phyloP scores from a whole-genome alignment of 129 eudicot genomes.

The Pulicaria dysenterica region DNA sequence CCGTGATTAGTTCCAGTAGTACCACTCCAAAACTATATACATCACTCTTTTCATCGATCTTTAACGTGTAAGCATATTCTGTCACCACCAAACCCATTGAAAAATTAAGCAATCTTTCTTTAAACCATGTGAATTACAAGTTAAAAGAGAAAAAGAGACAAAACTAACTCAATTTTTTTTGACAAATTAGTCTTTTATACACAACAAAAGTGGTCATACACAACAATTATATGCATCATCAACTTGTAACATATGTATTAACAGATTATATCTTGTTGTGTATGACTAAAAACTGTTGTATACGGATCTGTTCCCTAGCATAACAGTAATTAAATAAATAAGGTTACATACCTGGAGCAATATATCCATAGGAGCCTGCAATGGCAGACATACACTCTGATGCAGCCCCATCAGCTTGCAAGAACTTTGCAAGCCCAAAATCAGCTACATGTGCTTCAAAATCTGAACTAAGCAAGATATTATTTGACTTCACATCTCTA shows the following conservation, averaged over 20 bases:
- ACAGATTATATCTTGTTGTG: too few species aligned
- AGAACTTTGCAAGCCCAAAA: conserved; percentile 80
- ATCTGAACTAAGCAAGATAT: conserved; percentile 63
- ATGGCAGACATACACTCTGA: conserved; percentile 88
- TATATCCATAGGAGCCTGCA: conserved; percentile 86
- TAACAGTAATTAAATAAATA: background rate
- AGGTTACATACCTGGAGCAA: conserved; percentile 67
- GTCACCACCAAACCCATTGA: conserved; percentile 26
- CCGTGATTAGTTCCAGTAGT: conserved; percentile 59
- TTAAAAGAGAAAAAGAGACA: conserved; percentile 12
- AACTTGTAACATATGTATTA: too few species aligned
- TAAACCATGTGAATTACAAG: conserved; percentile 7
- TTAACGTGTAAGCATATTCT: conserved; percentile 74
- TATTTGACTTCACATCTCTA: conserved; percentile 70
- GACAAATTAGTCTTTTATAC: too few species aligned
- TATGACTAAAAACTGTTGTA: too few species aligned
- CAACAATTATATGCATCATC: too few species aligned
- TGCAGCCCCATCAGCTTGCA: conserved; percentile 56
- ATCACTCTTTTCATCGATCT: conserved; percentile 75
- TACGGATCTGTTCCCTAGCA: too few species aligned
- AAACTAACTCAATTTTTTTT: too few species aligned
- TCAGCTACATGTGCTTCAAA: conserved; percentile 84
- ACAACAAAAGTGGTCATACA: too few species aligned
- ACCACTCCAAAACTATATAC: conserved; percentile 80
- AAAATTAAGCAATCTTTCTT: background rate